Base-by-base conservation (phyloP, 345 rosid genomes). In the Citrus sp. region DNA sequence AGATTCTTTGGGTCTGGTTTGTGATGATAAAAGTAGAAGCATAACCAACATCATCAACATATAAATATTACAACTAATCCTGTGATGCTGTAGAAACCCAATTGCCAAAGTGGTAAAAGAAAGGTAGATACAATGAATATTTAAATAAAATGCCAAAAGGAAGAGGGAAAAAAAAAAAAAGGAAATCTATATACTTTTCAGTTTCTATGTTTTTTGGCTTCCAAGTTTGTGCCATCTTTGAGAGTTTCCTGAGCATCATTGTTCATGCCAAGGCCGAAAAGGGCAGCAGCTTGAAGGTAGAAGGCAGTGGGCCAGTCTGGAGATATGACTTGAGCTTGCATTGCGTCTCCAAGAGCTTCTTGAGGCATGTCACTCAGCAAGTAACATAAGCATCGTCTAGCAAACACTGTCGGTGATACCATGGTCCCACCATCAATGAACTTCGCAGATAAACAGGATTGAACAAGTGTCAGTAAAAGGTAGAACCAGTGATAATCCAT, bases 231-330 rank as follows among this genome's bases (percentile, higher is more conserved):
- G n/a, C 97, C 95, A 30, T 92, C 97, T 85, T 90, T 91, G 59
- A 92, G 90, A 68, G 91, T 92, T 89, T 92, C 95, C 37, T 87
- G 87, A 3, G 94, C 97, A 70, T 93, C 95, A 21, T 86, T 87
- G 72, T 93, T 91, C 97, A 91, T 90, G 67, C 95, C 92, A 42
- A 91, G 94, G 81, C 85, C 88, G 87, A 91, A 90, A 75, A 91
- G 94, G 59, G 95, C 93, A 78, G 94, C 94, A 37, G 97, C 95
- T 79, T 93, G 94, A 71, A 93, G 95, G 78, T 93, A 91, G 40
- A 88, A 93, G 38, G 95, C 91, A 1, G 97, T 89, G 14, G 95
- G 82, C 95, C 97, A 93, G 54, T 88, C 95, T 0, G 97, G 95
- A 68, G 97, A 88, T 46, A 90, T 79, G 40, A 85, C 94, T 81